A percentile compares a stretch with the other conserved stretches of the same genome.
phyloP scores from a whole-genome alignment of 306 rosid genomes.

The Acacia melanoxylon region DNA sequence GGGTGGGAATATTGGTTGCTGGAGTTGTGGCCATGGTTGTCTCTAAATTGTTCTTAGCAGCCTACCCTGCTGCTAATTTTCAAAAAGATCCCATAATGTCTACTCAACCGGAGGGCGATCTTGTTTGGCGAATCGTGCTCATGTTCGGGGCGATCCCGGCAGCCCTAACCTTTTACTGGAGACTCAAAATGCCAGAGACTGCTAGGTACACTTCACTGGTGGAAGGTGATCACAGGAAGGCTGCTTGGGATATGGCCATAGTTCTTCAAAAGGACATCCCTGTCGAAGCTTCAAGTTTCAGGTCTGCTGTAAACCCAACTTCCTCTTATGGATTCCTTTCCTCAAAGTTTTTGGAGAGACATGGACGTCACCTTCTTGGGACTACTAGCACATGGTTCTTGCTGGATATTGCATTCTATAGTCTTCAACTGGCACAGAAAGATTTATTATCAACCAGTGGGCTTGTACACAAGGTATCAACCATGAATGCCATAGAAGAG shows the following conservation, averaged over 20 bases:
- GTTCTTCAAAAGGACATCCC: slow-evolving; percentile 41
- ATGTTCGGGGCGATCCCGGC: slow-evolving; percentile 71
- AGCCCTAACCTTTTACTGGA: slow-evolving; percentile 49
- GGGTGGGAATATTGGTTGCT: slow-evolving; percentile 63
- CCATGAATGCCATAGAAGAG: slow-evolving; percentile 67
- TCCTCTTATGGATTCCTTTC: slow-evolving; percentile 51
- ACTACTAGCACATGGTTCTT: slow-evolving; percentile 69
- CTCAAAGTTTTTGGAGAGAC: slow-evolving; percentile 43
- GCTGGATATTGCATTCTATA: slow-evolving; percentile 69
- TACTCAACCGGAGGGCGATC: slow-evolving; percentile 54
- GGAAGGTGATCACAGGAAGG: slow-evolving; percentile 51
- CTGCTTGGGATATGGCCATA: slow-evolving; percentile 58
- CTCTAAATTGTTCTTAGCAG: slow-evolving; percentile 30
- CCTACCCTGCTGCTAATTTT: slow-evolving; percentile 36
- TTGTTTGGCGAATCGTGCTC: slow-evolving; percentile 66
- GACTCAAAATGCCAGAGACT: slow-evolving; percentile 70
- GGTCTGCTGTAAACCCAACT: neutral
- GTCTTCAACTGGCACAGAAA: slow-evolving; percentile 58
- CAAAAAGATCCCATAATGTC: slow-evolving; percentile 28
- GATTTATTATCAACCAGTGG: slow-evolving; percentile 68
- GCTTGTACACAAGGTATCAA: slow-evolving; percentile 44
- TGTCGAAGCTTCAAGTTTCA: slow-evolving; percentile 20
- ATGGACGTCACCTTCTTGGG: slow-evolving; percentile 61
- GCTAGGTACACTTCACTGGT: slow-evolving; percentile 70
- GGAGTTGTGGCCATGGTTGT: slow-evolving; percentile 56